Conservation (phyloP, 495 filamentous ascomycete genomes). For the Barbatosphaeria neglecta region DNA sequence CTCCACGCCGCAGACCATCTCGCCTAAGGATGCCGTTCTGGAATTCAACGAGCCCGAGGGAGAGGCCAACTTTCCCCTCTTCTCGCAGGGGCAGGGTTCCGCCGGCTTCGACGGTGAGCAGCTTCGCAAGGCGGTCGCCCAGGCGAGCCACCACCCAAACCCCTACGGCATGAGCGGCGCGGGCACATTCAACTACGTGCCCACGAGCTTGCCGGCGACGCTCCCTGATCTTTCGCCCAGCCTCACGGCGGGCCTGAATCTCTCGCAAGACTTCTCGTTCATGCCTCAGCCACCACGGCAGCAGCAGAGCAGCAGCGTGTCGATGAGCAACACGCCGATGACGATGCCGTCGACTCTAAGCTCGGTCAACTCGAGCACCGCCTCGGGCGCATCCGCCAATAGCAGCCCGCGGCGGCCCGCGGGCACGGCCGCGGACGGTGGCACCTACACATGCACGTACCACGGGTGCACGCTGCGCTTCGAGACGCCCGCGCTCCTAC, state of each 20-base stretch:
- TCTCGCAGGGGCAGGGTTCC: constrained; percentile 36
- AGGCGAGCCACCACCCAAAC: constrained; percentile 18
- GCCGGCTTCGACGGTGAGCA: constrained; percentile 15
- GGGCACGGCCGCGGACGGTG: constrained; percentile 59
- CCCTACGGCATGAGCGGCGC: constrained; percentile 31
- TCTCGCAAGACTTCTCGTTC: constrained; percentile 51
- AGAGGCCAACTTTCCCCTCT: constrained; percentile 56
- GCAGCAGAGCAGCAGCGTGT: constrained; percentile 34
- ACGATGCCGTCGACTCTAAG: constrained; percentile 27
- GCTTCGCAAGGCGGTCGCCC: constrained; percentile 16
- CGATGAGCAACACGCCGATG: constrained; percentile 19
- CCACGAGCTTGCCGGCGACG: constrained; percentile 25
- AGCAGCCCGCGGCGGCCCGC: constrained; percentile 39
- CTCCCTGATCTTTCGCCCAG: no score
- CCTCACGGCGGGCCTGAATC: no score
- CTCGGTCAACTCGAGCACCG: constrained; percentile 26
- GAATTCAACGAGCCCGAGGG: constrained; percentile 70
- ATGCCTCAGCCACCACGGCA: constrained; percentile 29
- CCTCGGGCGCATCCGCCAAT: constrained; percentile 8
- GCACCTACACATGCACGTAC: constrained; percentile 92
- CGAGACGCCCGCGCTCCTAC: constrained; percentile 70
- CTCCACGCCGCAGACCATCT: constrained; percentile 73
- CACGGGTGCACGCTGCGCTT: constrained; percentile 84
- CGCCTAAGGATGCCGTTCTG: constrained; percentile 83
- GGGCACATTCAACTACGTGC: constrained; percentile 21